Percentiles rank a stretch among this genome's conserved stretches.
Conservation (phyloP, 2,329 filamentous ascomycete genomes). For the Rutstroemia sp. region DNA sequence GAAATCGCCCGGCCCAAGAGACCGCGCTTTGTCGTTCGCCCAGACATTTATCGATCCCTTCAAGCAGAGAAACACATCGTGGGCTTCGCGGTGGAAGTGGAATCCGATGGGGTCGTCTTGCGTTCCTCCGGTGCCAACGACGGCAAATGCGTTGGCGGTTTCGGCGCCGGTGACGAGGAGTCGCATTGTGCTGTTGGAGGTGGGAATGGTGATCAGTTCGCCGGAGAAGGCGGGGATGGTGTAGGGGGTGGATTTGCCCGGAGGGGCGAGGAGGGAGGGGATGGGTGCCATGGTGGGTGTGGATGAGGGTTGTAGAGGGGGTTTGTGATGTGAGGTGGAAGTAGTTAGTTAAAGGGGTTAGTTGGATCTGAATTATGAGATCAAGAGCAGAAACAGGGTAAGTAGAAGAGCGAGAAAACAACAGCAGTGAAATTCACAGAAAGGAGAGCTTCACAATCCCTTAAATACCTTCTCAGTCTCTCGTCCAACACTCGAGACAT, state of each 20-base stretch:
- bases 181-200: constrained; percentile 20
- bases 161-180: constrained; percentile 25
- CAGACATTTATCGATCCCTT: constrained; percentile 49
- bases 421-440: no score
- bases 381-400: no score
- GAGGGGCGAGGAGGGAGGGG: background rate
- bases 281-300: background rate
- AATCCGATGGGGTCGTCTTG: constrained; percentile 36
- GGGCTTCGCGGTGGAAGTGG: constrained; percentile 48
- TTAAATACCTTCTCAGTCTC: no score
- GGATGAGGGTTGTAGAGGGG: background rate
- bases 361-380: no score
- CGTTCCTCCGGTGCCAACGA: constrained; percentile 22
- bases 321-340: background rate
- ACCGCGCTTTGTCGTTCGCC: constrained; percentile 48
- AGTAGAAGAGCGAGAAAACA: no score
- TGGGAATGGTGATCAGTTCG: constrained; percentile 24
- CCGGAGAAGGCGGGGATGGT: constrained; percentile 19
- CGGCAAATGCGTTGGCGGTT: constrained; percentile 23
- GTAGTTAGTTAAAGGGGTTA: background rate
- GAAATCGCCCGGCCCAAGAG: constrained; percentile 48
- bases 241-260: constrained; percentile 11
- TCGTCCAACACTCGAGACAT: no score
- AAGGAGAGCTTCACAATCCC: no score
- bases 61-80: constrained; percentile 49